phyloP scores from a whole-genome alignment of 2,329 filamentous ascomycete species.

The Talaromyces marneffei region DNA sequence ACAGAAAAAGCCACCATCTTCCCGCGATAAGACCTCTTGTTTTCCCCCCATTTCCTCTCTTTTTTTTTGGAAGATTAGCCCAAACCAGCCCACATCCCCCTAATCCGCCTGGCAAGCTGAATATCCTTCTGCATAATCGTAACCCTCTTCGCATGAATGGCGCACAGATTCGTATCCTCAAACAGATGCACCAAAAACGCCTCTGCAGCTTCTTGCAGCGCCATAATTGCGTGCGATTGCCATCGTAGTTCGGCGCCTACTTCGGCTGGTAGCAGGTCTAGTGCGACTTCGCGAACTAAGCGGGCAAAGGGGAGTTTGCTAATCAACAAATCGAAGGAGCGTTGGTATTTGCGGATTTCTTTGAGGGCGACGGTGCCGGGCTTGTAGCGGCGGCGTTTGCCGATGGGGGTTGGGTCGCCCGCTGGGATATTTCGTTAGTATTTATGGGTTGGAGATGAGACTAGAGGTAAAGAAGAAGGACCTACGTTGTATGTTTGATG shows the following conservation, averaged over 20 bases:
- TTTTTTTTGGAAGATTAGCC: slow-evolving; percentile 36
- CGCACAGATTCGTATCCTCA: slow-evolving; percentile 91
- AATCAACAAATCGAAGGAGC: slow-evolving; percentile 79
- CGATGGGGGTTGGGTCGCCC: slow-evolving; percentile 65
- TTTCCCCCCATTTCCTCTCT: neutral
- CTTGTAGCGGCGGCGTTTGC: slow-evolving; percentile 58
- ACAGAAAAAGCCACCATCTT: neutral
- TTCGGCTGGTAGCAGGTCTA: slow-evolving; percentile 54
- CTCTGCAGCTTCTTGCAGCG: slow-evolving; percentile 91
- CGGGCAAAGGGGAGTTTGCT: slow-evolving; percentile 49
- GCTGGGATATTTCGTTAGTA: slow-evolving; percentile 42
- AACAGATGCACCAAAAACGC: slow-evolving; percentile 96
- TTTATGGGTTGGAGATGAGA: neutral
- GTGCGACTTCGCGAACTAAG: slow-evolving; percentile 48
- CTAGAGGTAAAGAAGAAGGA: neutral
- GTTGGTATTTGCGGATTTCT: slow-evolving; percentile 89
- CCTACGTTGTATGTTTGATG: slow-evolving; percentile 37
- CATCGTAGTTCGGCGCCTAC: slow-evolving; percentile 70
- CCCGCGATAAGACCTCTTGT: slow-evolving; percentile 7
- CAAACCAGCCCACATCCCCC: slow-evolving; percentile 69
- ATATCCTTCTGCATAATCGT: slow-evolving; percentile 99
- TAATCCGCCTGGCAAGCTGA: slow-evolving; percentile 76
- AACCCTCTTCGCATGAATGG: slow-evolving; percentile 92
- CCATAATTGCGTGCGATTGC: slow-evolving; percentile 92
- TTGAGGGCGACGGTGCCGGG: slow-evolving; percentile 81